Conservation (phyloP, 2,329 filamentous ascomycete species). For the Cordyceps cicadae region DNA sequence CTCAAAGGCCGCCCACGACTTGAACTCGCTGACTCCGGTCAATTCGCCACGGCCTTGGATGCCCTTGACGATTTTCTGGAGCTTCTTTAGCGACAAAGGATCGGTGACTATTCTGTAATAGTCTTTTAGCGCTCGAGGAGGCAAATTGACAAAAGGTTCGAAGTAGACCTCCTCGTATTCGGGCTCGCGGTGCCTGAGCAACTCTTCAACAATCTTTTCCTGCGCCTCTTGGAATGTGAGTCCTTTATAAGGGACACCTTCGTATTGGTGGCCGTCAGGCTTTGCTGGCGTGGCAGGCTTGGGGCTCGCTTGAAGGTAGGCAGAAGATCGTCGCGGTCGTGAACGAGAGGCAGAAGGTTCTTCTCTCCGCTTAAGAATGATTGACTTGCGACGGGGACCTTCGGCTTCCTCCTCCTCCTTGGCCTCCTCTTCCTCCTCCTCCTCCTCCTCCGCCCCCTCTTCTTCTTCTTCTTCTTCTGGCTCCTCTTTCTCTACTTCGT, state of each 20-base stretch:
- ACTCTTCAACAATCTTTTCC: slow-evolving; percentile 71
- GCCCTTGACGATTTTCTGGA: slow-evolving; percentile 71
- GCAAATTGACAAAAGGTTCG: slow-evolving; percentile 69
- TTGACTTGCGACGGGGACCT: slow-evolving; percentile 19
- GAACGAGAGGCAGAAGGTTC: slow-evolving; percentile 21
- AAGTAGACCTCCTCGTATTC: slow-evolving; percentile 63
- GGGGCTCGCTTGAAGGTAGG: slow-evolving; percentile 23
- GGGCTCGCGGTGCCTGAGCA: slow-evolving; percentile 60
- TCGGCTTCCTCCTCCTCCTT: slow-evolving; percentile 25
- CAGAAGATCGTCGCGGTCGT: slow-evolving; percentile 26
- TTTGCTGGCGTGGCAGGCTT: slow-evolving; percentile 32
- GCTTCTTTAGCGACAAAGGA: slow-evolving; percentile 67
- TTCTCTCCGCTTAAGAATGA: slow-evolving; percentile 28
- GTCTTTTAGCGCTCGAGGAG: slow-evolving; percentile 66
- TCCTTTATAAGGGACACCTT: slow-evolving; percentile 56
- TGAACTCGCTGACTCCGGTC: slow-evolving; percentile 60
- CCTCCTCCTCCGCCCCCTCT: slow-evolving; percentile 24
- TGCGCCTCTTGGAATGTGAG: slow-evolving; percentile 78
- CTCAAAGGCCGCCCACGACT: slow-evolving; percentile 74
- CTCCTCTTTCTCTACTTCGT: slow-evolving; percentile 38
- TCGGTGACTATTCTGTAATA: slow-evolving; percentile 81
- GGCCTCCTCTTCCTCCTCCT: slow-evolving; percentile 23
- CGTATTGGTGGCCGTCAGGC: slow-evolving; percentile 42
- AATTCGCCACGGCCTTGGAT: slow-evolving; percentile 59
- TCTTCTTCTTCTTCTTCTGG: slow-evolving; percentile 19